These are phyloP conservation scores for Colletotrichum sp. DNA, from an alignment of 2,329 filamentous ascomycete genomes.

Conservation along the genomic window DNA sequence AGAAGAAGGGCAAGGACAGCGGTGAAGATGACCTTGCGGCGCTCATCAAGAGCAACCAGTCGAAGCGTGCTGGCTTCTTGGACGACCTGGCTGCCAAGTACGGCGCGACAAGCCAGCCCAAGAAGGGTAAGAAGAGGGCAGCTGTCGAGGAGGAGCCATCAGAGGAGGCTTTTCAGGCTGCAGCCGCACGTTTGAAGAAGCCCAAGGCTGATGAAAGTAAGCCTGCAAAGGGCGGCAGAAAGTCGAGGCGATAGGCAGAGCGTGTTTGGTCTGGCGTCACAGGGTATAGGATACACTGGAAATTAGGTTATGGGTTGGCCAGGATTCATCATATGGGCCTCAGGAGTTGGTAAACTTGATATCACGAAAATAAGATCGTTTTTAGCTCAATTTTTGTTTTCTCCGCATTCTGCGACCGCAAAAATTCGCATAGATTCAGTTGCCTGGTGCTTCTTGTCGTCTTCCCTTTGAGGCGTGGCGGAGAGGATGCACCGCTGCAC, in stretches of 20 bases:
- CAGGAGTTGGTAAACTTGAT: constrained; percentile 11
- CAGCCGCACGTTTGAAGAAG: constrained; percentile 54
- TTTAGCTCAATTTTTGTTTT: not conserved
- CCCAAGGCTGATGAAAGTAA: constrained; percentile 27
- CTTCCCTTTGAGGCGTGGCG: not conserved
- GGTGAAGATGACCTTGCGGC: constrained; percentile 69
- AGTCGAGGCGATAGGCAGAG: not conserved
- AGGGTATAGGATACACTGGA: not conserved
- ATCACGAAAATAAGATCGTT: not conserved
- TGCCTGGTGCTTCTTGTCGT: not conserved
- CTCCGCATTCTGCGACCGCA: not conserved
- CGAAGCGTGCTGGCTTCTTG: constrained; percentile 69
- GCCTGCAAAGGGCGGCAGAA: not conserved
- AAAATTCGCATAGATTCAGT: not conserved
- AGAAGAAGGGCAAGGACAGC: constrained; percentile 42
- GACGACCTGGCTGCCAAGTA: constrained; percentile 83
- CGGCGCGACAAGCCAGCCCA: constrained; percentile 46
- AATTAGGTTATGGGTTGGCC: not conserved
- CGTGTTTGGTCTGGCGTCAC: constrained; percentile 1
- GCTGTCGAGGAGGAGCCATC: constrained; percentile 68
- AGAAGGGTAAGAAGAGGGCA: constrained; percentile 59
- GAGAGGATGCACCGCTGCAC: not conserved
- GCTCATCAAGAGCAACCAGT: constrained; percentile 75
- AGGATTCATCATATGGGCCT: constrained; percentile 1
- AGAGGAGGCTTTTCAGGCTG: constrained; percentile 66